A percentile compares a stretch with the other conserved stretches of the same genome.
These are phyloP conservation scores for Kalmanozyma brasiliensis DNA, from an alignment of 1,284 basidiomycete genomes.

Conservation along the genomic window DNA sequence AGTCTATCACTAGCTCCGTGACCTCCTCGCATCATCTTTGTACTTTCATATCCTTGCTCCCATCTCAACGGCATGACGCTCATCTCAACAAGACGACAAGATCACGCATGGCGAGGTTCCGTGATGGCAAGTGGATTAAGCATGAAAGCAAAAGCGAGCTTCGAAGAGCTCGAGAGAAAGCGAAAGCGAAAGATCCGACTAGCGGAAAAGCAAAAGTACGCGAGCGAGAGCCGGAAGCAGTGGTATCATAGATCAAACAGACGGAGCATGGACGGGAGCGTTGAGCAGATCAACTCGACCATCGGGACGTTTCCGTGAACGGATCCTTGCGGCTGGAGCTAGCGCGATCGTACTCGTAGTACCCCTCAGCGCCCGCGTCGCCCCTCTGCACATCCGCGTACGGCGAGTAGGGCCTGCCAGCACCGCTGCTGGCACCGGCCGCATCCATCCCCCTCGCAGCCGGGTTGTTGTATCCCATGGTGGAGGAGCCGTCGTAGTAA, in stretches of 20 bases:
- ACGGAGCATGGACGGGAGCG: background rate
- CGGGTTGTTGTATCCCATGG: slow-evolving; percentile 38
- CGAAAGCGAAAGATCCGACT: slow-evolving; percentile 15
- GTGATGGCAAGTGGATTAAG: slow-evolving; percentile 12
- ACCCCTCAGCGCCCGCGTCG: slow-evolving; percentile 3
- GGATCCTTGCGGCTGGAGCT: slow-evolving; percentile 21
- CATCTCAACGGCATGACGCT: slow-evolving; percentile 7
- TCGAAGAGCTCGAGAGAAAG: background rate
- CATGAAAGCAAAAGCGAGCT: background rate
- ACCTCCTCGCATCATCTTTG: slow-evolving; percentile 1
- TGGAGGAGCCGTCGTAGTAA: slow-evolving; percentile 48
- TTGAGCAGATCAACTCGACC: slow-evolving; percentile 19
- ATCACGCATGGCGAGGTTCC: background rate
- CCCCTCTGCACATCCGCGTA: slow-evolving; percentile 44
- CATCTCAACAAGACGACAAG: background rate
- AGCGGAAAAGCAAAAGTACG: background rate
- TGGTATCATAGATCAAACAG: too few species aligned
- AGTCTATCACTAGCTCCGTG: background rate
- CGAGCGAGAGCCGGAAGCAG: too few species aligned
- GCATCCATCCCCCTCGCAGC: slow-evolving; percentile 43
- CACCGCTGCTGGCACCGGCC: slow-evolving; percentile 15
- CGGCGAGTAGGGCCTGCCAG: slow-evolving; percentile 37
- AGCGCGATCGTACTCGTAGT: slow-evolving; percentile 29
- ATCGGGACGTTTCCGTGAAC: slow-evolving; percentile 25
- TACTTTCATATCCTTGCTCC: slow-evolving; percentile 33